Conservation (phyloP, 768 basidiomycete species). For the Lentinula boryana region DNA sequence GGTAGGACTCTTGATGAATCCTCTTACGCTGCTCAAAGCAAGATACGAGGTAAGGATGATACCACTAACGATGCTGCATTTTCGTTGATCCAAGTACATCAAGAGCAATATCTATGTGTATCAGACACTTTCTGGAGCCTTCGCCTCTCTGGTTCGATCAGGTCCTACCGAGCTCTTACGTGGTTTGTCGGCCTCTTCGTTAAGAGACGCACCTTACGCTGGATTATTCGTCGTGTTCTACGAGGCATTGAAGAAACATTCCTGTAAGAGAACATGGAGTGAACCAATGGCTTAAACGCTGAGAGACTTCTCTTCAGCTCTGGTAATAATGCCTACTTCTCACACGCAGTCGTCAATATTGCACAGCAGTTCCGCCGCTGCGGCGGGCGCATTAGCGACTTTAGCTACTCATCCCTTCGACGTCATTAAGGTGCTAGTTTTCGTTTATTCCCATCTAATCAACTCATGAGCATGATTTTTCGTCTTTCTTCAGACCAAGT, state of each 20-base stretch:
- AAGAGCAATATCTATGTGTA: conserved; percentile 81
- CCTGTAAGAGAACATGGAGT: conserved; percentile 33
- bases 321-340: conserved; percentile 35
- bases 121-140: conserved; percentile 50
- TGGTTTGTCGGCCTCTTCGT: conserved; percentile 80
- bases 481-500: conserved; percentile 58
- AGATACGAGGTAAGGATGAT: conserved; percentile 69
- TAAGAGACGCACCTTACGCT: conserved; percentile 94
- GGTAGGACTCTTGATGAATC: conserved; percentile 84
- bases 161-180: conserved; percentile 81
- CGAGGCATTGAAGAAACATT: conserved; percentile 76
- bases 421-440: conserved; percentile 68
- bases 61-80: background rate
- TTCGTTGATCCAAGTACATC: background rate
- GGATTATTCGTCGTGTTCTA: conserved; percentile 87
- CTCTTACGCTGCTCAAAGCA: conserved; percentile 87
- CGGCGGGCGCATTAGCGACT: conserved; percentile 81
- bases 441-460: background rate
- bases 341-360: conserved; percentile 42
- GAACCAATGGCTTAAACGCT: conserved; percentile 5
- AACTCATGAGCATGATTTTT: background rate
- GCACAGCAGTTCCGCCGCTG: conserved; percentile 65
- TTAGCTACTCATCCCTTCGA: conserved; percentile 89
- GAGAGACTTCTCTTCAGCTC: conserved; percentile 22
- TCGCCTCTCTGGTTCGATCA: conserved; percentile 53